These are phyloP conservation scores for Biancaea sappan DNA, from an alignment of 306 rosid species.

Conservation along the genomic window DNA sequence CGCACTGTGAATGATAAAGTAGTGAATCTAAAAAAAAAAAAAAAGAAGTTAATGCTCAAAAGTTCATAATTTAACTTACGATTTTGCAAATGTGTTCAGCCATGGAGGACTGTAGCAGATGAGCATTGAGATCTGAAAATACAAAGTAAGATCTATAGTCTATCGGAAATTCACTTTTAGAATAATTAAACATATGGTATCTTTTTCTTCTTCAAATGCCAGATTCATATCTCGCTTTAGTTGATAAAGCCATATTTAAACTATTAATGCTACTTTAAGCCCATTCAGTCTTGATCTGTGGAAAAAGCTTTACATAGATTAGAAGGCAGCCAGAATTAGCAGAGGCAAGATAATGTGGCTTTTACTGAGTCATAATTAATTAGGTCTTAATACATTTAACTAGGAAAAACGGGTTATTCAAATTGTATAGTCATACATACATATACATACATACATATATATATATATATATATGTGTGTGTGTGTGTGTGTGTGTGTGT, in stretches of 20 bases:
- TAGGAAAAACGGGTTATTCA: background rate
- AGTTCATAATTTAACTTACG: background rate
- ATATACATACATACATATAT: too few species aligned
- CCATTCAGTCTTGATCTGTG: background rate
- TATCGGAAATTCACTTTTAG: background rate
- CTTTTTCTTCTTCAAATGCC: background rate
- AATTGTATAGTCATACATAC: too few species aligned
- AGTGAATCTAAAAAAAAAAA: too few species aligned
- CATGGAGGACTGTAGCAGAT: background rate
- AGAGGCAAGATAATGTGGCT: constrained; percentile 25
- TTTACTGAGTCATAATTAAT: constrained; percentile 20
- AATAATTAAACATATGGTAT: background rate
- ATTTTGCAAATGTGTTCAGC: background rate
- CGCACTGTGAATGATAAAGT: background rate
- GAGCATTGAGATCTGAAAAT: background rate
- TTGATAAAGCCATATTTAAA: background rate
- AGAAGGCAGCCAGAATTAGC: background rate
- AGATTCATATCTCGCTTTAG: background rate
- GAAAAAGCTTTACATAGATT: constrained; percentile 11
- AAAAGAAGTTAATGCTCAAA: too few species aligned
- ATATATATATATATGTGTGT: too few species aligned
- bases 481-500: too few species aligned
- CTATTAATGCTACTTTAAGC: background rate
- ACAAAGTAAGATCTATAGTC: constrained; percentile 10
- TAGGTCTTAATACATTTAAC: constrained; percentile 47